Base-by-base conservation (phyloP, 306 rosid species). In the Dryas drummondii region DNA sequence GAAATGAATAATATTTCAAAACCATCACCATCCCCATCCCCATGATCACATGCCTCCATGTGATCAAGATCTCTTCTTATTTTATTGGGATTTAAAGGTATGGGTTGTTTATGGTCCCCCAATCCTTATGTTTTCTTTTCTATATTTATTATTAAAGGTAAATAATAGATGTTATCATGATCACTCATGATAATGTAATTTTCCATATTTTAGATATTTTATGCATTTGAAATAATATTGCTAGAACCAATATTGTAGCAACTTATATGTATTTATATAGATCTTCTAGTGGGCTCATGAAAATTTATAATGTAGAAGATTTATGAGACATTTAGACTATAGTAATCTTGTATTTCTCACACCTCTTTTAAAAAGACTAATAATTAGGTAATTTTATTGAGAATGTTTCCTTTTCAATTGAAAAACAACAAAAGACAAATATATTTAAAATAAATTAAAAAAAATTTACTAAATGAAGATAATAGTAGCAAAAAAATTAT, bases 101-200 rank as follows among this genome's bases (percentile, higher is more conserved):
- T 91, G 98, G 98, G 98, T 88, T 87, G 89, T 88, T 88, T 79
- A 84, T 90, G 98, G 90, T 94, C 96, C 96, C 96, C 88, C 84
- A 88, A 82, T 85, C 82, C 76, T 84, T 83, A 75, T 82, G 83
- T 80, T 78, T 72, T 55, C 54, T 80, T 78, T 15, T 72, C n/a
- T 16, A 17, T 42, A 10, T n/a, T 32, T n/a, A 62, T 50, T 57
- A 59, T 46, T 46, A 47, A 47, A 47, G n/a, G 37, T 72, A 59
- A 58, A 72, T 32, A 72, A 72, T 72, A 45, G 46, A 53, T 58
- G 47, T 45, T 19, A 22, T 13, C 46, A 51, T 89, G 79, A 79
- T 80, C 90, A 75, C 84, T 84, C 68, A 58, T 67, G 63, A 72
- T 62, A 65, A 64, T 76, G 74, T 72, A 75, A 71, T 71, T 66